Base-by-base conservation (phyloP, 768 basidiomycete genomes). In the Rhodotorula paludigena region DNA sequence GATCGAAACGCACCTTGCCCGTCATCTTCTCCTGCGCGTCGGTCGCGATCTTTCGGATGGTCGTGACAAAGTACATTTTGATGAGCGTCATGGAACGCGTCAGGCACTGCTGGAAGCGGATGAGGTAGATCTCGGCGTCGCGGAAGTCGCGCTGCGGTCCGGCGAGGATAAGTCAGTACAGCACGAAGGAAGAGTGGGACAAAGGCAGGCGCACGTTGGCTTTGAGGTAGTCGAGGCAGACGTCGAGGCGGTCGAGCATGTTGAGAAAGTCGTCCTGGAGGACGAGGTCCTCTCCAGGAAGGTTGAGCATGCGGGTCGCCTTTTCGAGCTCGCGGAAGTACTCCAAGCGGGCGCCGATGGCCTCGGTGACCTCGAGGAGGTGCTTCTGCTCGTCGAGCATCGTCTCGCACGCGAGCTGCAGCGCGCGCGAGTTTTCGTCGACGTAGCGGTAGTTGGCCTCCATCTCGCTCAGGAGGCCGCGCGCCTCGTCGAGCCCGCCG, bases 101-200 rank as follows among this genome's bases (percentile, higher is more conserved):
- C 85, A 98, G 88, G 77, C 96, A 99, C 78, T 99, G 96, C 75
- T 96, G 94, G 79, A 93, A 98, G 32, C 96, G 86, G 38, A 99
- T 83, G n/a, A 96, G 81, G 77, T 96, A 97, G 28, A 99, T 81
- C 74, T 97, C 92, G 14, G 92, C 87, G 80, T 98, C 96, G 71
- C 84, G 84, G 80, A 87, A 99, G 77, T 92, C 87, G 70, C 90
- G 85, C 92, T 98, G 74, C 25, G 25, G 21, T 28, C 38, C 39
- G 60, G n/a, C n/a, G 18, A 47, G 30, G 5, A 20, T 18, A 21
- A 44, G 57, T 28, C 30, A 51, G 58, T 30, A 3, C 35, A 56
- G 10, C 30, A 15, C 3, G 20, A 10, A 32, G 21, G 36, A 36
- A 28, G 48, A 30, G 32, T 6, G 23, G 39, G n/a, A 53, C n/a